Evolutionary conservation across 768 basidiomycete genomes (phyloP).

Genomic region (Podaxis sp.): DNA sequence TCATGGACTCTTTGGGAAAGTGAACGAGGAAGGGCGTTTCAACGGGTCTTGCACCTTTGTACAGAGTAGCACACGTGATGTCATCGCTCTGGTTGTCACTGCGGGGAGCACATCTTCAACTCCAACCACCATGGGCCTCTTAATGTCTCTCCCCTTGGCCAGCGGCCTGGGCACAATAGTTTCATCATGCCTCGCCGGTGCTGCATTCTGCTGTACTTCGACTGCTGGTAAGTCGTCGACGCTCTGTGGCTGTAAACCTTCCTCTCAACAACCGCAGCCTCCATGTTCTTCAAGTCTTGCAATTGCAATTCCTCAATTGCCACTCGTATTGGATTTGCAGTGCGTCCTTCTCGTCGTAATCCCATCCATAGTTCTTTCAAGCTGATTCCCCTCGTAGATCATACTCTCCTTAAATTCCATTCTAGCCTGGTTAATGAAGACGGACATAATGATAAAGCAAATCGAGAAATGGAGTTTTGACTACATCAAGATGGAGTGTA

Average conservation of each 20-base stretch:
- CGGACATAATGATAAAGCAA: constrained; percentile 79
- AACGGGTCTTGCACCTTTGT: too few relatives aligned
- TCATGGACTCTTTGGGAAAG: neutral
- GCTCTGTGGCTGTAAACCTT: constrained; percentile 6
- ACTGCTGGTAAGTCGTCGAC: constrained; percentile 63
- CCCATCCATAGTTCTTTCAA: neutral
- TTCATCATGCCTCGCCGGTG: constrained; percentile 78
- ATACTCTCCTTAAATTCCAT: constrained; percentile 96
- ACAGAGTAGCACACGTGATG: constrained; percentile 5
- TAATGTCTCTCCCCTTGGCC: constrained; percentile 71
- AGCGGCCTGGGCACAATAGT: constrained; percentile 71
- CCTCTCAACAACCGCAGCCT: constrained; percentile 50
- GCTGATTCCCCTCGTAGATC: constrained; percentile 50
- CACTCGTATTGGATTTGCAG: constrained; percentile 72
- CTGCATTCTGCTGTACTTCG: constrained; percentile 86
- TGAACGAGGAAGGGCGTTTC: too few relatives aligned
- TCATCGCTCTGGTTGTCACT: neutral
- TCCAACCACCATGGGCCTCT: constrained; percentile 59
- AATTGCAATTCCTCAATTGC: constrained; percentile 99
- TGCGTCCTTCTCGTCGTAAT: neutral
- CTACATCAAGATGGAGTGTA: constrained; percentile 98
- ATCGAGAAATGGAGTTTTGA: constrained; percentile 94
- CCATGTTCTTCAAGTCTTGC: constrained; percentile 97
- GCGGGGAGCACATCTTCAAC: neutral
- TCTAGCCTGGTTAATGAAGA: constrained; percentile 96